Evolutionary conservation across 306 rosid genomes (phyloP), one percentile per base, ranked within the genome.

Genomic region (Cajanus cajan): DNA sequence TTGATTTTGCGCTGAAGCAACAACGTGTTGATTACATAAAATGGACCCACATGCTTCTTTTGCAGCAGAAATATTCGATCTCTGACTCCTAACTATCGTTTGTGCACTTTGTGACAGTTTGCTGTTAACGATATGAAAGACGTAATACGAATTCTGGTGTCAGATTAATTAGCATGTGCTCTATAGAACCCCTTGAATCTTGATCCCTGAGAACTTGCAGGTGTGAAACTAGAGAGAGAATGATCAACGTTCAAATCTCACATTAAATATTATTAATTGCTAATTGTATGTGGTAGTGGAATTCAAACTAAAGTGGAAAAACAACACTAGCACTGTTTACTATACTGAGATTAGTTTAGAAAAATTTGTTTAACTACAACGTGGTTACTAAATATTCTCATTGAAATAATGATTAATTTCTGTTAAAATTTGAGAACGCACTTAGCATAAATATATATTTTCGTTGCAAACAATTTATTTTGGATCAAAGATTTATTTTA

Each of bases 111-210:
- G 65, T 44, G 21, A 66, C 80, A 64, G 78, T 78, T 87, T 87
- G 71, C 85, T 50, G 83, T 84, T 84, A 70, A 2, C 10, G 28
- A 25, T 68, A 39, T 65, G 68, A 65, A 48, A 52, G 33, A 64
- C 61, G 65, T 43, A 58, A 65, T 69, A 63, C 54, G 55, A 67
- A 34, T 21, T 67, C 21, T 63, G 41, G 66, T 68, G 84, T 81
- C 69, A 68, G 86, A 78, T 78, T 67, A 70, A 62, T 64, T 25
- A 73, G 54, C 86, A 87, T 81, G 90, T 75, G 86, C 78, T 47
- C 34, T 9, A 18, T n/a, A 28, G 3, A 28, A 28, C n/a, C n/a
- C n/a, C n/a, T n/a, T n/a, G n/a, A n/a, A n/a, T n/a, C 28, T 73
- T 67, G 81, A 83, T 72, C 78, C 79, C 73, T 59, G 48, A 24